Base-by-base conservation (phyloP, 148 eudicot species). In the Vaccinium corymbosum region DNA sequence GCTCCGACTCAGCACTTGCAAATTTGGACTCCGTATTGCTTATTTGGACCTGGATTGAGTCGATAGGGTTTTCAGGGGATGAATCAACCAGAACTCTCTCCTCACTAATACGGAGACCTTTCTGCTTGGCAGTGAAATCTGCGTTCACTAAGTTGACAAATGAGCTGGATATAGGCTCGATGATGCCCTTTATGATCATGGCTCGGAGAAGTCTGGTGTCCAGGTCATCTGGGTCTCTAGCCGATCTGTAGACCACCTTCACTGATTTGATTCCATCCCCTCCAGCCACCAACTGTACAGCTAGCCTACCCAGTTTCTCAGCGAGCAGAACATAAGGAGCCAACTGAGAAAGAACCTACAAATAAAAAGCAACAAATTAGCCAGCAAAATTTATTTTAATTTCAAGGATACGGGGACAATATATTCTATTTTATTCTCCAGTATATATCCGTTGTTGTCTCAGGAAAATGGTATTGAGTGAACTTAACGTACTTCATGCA, bases 151-250 rank as follows among this genome's bases (percentile, higher is more conserved):
- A 92, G 89, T 95, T 94, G 87, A 95, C 81, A 76, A 85, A 84
- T 80, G 92, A 88, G 88, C 87, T 85, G n/a, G 98, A 95, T 64
- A 95, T 94, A 11, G 98, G 98, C 84, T 95, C 98, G 19, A 95
- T 95, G 71, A 95, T 91, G 80, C 98, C 98, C 79, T 94, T 95
- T 59, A 88, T 94, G 82, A 94, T 89, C 98, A 94, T 94, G 76
- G 98, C 98, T 14, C 98, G 89, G 64, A 95, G 91, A 76, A 95
- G 90, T 78, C 98, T 89, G 5, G 98, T 95, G 88, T 95, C 98
- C 84, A 95, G 82, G 87, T 91, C 93, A 84, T 95, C 98, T 42
- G 94, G 91, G 48, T 90, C 92, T n/a, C 98, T 91, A 53, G 95
- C 90, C 74, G 98, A 89, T 64, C 73, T 83, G 86, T 95, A 95